Percentiles rank a stretch among this genome's conserved stretches.
Conservation (phyloP, 2,329 filamentous ascomycete species). For the Chaetoscypha palmicola region DNA sequence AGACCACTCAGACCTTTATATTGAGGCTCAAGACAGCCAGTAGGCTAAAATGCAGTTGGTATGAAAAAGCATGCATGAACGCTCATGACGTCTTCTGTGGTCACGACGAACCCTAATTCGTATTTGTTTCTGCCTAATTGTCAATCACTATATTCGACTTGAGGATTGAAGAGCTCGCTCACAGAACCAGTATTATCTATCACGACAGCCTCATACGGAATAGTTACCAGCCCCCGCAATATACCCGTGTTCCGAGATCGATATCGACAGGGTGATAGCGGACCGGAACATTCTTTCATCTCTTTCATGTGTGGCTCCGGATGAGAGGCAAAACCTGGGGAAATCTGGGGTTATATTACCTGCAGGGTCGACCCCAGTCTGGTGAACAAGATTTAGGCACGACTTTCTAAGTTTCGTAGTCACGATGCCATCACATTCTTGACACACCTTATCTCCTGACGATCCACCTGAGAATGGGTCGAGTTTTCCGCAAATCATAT, state of each 20-base stretch:
- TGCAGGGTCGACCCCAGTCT: neutral
- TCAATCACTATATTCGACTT: neutral
- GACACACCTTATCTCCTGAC: neutral
- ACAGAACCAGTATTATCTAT: neutral
- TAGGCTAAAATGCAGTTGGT: neutral
- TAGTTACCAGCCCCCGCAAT: neutral
- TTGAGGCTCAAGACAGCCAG: neutral
- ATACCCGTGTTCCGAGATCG: neutral
- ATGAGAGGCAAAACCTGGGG: neutral
- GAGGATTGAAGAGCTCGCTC: too few species aligned
- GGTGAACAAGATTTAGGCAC: neutral
- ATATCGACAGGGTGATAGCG: neutral
- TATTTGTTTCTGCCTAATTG: neutral
- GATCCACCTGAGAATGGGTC: neutral
- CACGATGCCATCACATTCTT: neutral
- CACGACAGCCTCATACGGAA: neutral
- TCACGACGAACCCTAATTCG: neutral
- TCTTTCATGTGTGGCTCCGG: neutral
- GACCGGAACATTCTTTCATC: neutral
- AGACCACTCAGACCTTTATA: too few species aligned
- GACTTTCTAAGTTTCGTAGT: neutral
- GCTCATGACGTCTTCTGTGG: neutral
- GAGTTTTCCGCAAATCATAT: neutral
- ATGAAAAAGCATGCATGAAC: neutral
- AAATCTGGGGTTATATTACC: neutral